Evolutionary conservation across 2,329 filamentous ascomycete species (phyloP), one percentile per base, ranked within the genome.

Genomic region (Pseudocercospora pini-densiflorae): DNA sequence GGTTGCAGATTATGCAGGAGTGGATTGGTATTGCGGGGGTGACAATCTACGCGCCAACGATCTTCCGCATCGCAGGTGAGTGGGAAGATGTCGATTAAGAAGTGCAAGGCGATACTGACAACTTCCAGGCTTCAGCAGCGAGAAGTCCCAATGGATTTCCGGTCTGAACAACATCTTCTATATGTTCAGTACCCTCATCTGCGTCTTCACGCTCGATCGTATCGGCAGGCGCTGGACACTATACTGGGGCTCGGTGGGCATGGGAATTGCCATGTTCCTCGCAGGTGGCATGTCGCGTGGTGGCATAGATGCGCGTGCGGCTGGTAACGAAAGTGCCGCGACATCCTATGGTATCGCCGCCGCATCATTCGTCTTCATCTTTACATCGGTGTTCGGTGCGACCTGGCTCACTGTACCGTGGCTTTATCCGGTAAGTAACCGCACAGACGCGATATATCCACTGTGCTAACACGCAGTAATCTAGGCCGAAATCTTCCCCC

Each of bases 401-500:
- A 89, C 88, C 0, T 89, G 87, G 51, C 73, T 88, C 2, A 87
- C 84, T 0, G 83, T 86, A 0, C 83, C 83, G 0, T 79, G 79
- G 85, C 27, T 85, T 73, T 77, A 82, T 59, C 74, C 74, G 1
- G 71, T 69, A 63, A 51, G 66, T 43, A 5, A 8, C 29, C n/a
- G 10, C 49, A 27, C 12, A 19, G 49, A 61, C 1, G 54, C 23
- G 7, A 33, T 54, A 12, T 6, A 43, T 16, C 29, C 31, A 33
- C 2, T 27, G 2, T 9, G 10, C 21, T 43, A 31, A 27, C 2
- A 2, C 29, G 5, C n/a, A 45, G 24, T 24, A 47, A 14, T 33
- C 89, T 88, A 0, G 61, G 89, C 90, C 1, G 90, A 93, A 74
- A 92, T 92, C 63, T 93, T 92, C 72, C 90, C 90, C 0, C 78